A percentile compares a stretch with the other conserved stretches of the same genome.
Evolutionary conservation across 306 rosid genomes (phyloP).

Genomic region (Luffa acutangula): DNA sequence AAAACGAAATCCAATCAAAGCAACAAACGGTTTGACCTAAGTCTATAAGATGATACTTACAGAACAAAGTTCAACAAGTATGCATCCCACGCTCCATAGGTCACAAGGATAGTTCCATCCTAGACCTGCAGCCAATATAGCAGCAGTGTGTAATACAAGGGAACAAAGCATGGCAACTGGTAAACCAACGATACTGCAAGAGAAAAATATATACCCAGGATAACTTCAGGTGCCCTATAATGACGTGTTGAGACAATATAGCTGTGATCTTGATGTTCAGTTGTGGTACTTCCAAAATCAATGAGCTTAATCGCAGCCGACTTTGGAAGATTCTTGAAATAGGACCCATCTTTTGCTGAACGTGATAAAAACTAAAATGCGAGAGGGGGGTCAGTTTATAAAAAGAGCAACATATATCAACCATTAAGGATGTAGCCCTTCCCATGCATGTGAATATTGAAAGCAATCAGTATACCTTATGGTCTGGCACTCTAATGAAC

Average conservation of each 20-base stretch:
- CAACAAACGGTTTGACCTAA: neutral
- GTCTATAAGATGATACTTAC: conserved; percentile 34
- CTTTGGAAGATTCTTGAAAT: conserved; percentile 71
- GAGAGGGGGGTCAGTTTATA: neutral
- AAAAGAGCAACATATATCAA: neutral
- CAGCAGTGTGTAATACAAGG: conserved; percentile 1
- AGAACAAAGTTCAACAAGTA: conserved; percentile 78
- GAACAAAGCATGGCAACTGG: neutral
- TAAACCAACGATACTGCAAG: neutral
- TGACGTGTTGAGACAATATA: conserved; percentile 82
- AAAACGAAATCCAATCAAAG: neutral
- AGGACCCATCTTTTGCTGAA: conserved; percentile 50
- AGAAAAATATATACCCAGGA: conserved; percentile 40
- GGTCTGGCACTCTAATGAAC: conserved; percentile 61
- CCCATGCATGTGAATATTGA: neutral
- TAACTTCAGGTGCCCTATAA: conserved; percentile 78
- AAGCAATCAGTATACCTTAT: conserved; percentile 33
- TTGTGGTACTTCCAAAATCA: conserved; percentile 78
- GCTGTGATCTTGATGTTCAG: conserved; percentile 72
- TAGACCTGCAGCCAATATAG: conserved; percentile 46
- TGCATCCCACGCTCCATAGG: conserved; percentile 82
- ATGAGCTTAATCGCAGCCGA: conserved; percentile 74
- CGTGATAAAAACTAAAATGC: conserved; percentile 47
- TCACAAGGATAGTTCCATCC: conserved; percentile 91
- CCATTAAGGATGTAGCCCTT: neutral